These are phyloP conservation scores for Fusarium sp. DNA, from an alignment of 2,329 filamentous ascomycete genomes.

Conservation along the genomic window DNA sequence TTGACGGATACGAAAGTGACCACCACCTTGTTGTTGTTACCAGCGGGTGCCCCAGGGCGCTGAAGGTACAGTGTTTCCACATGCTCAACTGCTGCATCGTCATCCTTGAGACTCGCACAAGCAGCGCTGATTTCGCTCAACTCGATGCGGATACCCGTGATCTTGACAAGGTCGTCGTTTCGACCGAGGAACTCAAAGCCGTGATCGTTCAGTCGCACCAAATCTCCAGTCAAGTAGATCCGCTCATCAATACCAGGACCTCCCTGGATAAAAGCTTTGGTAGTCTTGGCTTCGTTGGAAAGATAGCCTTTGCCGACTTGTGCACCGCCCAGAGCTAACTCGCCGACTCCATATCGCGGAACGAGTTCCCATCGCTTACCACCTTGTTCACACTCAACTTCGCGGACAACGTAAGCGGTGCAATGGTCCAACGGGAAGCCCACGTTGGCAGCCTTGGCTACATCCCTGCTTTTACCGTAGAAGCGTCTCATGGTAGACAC, in stretches of 20 bases:
- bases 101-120: conserved; percentile 25
- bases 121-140: conserved; percentile 34
- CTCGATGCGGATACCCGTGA: conserved; percentile 26
- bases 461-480: conserved; percentile 19
- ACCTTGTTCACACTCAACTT: neutral
- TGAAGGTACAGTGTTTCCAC: conserved; percentile 23
- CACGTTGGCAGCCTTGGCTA: conserved; percentile 26
- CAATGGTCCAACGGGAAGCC: conserved; percentile 23
- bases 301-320: conserved; percentile 32
- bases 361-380: conserved; percentile 29
- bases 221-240: conserved; percentile 27
- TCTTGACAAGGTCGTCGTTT: conserved; percentile 32
- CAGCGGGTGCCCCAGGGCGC: neutral
- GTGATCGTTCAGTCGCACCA: conserved; percentile 29
- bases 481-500: conserved; percentile 30
- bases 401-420: conserved; percentile 26
- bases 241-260: conserved; percentile 25
- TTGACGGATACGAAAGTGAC: conserved; percentile 32
- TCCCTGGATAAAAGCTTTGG: conserved; percentile 25
- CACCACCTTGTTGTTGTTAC: conserved; percentile 18
- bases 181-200: conserved; percentile 32
- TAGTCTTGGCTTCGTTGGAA: conserved; percentile 24
- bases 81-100: conserved; percentile 13
- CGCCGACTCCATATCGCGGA: conserved; percentile 27
- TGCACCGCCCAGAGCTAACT: conserved; percentile 20